Evolutionary conservation across 1,139 yeast species (phyloP).

Genomic region (Debaryomycetaceae sp.): DNA sequence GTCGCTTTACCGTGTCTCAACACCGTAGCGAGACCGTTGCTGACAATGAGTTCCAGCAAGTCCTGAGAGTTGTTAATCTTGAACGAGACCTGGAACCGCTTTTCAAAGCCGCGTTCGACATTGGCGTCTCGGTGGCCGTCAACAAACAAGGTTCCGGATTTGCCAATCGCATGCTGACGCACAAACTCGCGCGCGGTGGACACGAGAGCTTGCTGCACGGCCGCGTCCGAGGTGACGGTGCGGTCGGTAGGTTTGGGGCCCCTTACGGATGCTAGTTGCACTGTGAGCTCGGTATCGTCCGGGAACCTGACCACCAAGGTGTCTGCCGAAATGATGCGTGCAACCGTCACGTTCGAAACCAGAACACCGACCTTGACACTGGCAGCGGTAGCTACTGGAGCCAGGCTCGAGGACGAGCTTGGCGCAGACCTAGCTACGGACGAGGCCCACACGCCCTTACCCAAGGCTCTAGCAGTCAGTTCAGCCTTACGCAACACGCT

Average conservation of each 20-base stretch:
- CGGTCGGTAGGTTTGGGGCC: constrained; percentile 61
- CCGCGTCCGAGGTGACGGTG: constrained; percentile 31
- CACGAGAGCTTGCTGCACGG: constrained; percentile 38
- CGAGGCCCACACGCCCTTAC: constrained; percentile 52
- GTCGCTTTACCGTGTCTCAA: constrained; percentile 69
- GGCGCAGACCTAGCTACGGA: constrained; percentile 10
- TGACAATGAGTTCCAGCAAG: constrained; percentile 51
- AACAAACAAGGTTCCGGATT: constrained; percentile 45
- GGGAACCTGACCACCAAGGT: constrained; percentile 45
- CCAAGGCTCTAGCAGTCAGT: constrained; percentile 50
- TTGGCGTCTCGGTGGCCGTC: constrained; percentile 61
- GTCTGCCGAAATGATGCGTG: constrained; percentile 59
- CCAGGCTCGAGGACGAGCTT: constrained; percentile 8
- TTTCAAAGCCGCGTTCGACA: constrained; percentile 45
- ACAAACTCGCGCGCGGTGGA: constrained; percentile 64
- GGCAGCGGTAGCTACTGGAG: constrained; percentile 2
- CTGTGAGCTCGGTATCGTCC: constrained; percentile 42
- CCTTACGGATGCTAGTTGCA: constrained; percentile 64
- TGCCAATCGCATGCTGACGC: constrained; percentile 60
- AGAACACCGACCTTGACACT: constrained; percentile 34
- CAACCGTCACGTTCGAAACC: constrained; percentile 41
- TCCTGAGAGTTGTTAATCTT: constrained; percentile 35
- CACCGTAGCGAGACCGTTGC: constrained; percentile 67
- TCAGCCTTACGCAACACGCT: constrained; percentile 53
- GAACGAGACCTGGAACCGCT: constrained; percentile 53